Evolutionary conservation across 805 yeast genomes (phyloP), one percentile per base, ranked within the genome.

Genomic region (Candida sanyiensis): DNA sequence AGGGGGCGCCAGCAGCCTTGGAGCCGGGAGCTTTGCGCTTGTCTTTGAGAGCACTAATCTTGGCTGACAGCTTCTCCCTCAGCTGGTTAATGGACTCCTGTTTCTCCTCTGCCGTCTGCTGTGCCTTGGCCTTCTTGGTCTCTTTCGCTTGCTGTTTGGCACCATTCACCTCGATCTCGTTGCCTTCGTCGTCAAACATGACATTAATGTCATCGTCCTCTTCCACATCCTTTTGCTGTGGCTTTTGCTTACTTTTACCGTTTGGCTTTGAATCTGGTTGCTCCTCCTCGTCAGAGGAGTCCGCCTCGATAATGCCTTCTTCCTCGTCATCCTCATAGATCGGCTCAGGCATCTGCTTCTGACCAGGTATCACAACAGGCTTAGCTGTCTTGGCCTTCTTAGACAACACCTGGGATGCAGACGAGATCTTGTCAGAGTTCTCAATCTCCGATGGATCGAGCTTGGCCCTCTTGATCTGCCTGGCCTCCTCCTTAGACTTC

Each of bases 11-110:
- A 5, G 72, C 67, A 5, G 70, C 77, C 33, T 77, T 80, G 1
- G 89, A 66, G 2, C 97, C 97, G 1, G 94, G 93, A 1, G 97
- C 98, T 53, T 83, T 89, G 58, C 99, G 78, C 61, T 76, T 83
- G 39, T 80, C 88, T 49, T 80, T 77, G 64, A 93, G 54, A 7
- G 63, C 64, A 40, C 67, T 73, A 47, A 93, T 89, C 58, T 79
- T 85, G 13, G 72, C 73, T 21, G 90, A 80, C 31, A 93, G 72
- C 58, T 83, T 83, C n/a, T 80, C 82, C 54, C 89, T 77, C 43
- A 93, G 70, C 49, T 76, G 82, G 5, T 73, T 73, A 35, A 87
- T 63, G 27, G 79, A 75, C 43, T 71, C 75, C 33, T 72, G 68
- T 39, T 64, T 73, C 40, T 77, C 76, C 59, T 73, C 77, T 28